These are phyloP conservation scores for Candida patagonica DNA, from an alignment of 805 yeast species.

Conservation along the genomic window DNA sequence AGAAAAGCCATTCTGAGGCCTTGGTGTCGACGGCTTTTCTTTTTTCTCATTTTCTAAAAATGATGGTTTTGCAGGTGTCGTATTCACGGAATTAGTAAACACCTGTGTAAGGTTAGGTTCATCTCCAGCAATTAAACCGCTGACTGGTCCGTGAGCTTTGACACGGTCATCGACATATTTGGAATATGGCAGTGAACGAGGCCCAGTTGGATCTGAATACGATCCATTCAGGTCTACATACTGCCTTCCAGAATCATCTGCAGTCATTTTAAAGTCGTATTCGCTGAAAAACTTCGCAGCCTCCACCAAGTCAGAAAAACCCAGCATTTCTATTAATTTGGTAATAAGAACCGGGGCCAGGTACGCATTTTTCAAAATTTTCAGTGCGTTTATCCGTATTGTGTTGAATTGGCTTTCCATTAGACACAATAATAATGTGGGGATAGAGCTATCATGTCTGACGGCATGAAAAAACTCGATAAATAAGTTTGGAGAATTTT, in stretches of 20 bases:
- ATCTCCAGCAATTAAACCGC: too few relatives aligned
- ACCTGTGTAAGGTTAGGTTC: too few relatives aligned
- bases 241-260: slow-evolving; percentile 28
- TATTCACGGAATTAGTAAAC: too few relatives aligned
- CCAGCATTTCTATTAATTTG: slow-evolving; percentile 42
- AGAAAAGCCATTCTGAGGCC: too few relatives aligned
- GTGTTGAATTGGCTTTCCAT: slow-evolving; percentile 76
- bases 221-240: slow-evolving; percentile 39
- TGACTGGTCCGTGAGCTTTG: too few relatives aligned
- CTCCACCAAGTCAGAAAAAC: slow-evolving; percentile 55
- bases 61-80: too few relatives aligned
- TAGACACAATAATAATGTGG: slow-evolving; percentile 36
- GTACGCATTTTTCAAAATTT: slow-evolving; percentile 52
- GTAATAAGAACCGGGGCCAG: slow-evolving; percentile 56
- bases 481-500: slow-evolving; percentile 54
- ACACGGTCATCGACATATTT: too few relatives aligned
- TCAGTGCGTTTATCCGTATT: slow-evolving; percentile 62
- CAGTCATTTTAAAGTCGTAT: slow-evolving; percentile 41
- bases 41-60: too few relatives aligned
- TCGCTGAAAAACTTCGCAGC: slow-evolving; percentile 49
- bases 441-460: slow-evolving; percentile 37
- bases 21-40: too few relatives aligned
- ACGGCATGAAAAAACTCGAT: slow-evolving; percentile 54
- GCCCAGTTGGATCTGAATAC: too few relatives aligned
- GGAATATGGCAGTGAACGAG: too few relatives aligned